Conservation (phyloP, 148 eudicot species). For the Drosera capensis region DNA sequence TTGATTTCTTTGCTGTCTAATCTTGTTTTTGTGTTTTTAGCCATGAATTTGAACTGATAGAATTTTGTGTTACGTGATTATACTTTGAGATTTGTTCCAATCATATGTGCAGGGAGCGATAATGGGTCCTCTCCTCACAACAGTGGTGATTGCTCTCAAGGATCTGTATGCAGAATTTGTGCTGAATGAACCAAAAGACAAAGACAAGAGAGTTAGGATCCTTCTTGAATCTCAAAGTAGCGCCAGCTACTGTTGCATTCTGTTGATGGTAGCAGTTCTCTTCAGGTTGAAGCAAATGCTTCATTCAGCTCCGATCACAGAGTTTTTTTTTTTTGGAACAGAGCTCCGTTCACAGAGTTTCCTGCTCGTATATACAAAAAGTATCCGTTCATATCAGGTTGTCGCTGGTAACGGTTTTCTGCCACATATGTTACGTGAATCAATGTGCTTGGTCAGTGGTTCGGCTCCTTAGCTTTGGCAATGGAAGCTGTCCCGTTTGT, state of each 20-base stretch:
- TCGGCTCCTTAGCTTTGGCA: too few relatives aligned
- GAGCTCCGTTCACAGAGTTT: too few relatives aligned
- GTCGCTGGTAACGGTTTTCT: too few relatives aligned
- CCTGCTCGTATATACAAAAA: too few relatives aligned
- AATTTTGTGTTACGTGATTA: background rate
- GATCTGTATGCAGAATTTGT: slow-evolving; percentile 84
- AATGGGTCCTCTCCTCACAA: slow-evolving; percentile 90
- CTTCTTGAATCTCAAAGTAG: background rate
- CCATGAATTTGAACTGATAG: background rate
- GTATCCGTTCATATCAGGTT: too few relatives aligned
- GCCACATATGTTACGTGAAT: too few relatives aligned
- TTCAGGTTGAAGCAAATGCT: background rate
- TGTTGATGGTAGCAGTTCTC: background rate
- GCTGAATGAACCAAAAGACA: slow-evolving; percentile 48
- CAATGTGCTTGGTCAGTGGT: too few relatives aligned
- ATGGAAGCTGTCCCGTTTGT: too few relatives aligned
- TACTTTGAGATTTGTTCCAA: background rate
- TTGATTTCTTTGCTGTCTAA: background rate
- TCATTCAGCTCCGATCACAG: too few relatives aligned
- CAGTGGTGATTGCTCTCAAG: slow-evolving; percentile 79
- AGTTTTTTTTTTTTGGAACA: too few relatives aligned
- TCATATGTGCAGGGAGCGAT: slow-evolving; percentile 54
- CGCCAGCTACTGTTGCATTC: background rate
- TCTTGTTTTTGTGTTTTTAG: background rate
- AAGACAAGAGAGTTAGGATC: slow-evolving; percentile 18